Evolutionary conservation across 2,329 filamentous ascomycete genomes (phyloP), one percentile per base, ranked within the genome.

Genomic region (Diaporthe sp.): DNA sequence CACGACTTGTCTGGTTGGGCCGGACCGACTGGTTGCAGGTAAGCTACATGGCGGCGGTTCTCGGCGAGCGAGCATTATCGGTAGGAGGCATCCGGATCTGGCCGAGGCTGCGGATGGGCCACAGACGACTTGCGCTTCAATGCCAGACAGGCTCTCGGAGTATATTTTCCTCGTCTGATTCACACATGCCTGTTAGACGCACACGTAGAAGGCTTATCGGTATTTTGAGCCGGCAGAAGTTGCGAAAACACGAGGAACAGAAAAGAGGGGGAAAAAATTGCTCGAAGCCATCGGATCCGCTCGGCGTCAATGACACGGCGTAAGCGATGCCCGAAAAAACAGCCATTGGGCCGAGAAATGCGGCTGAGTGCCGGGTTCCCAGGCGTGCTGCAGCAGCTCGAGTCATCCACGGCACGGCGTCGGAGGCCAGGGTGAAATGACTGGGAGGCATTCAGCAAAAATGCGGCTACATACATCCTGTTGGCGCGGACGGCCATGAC

Each of bases 401-500:
- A 66, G 63, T 66, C 63, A 66, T 66, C 44, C 42, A 66, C 17
- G 42, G 42, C 61, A 32, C 61, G 27, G 63, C 63, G 44, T 66
- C 30, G 63, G 32, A 15, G 44, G 63, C 63, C 63, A 32, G 37
- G 44, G 63, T 51, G 63, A 30, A 66, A 27, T 51, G 63, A 51
- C 44, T 51, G 63, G 44, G 44, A 51, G 15, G 30, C 22, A 51
- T 17, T 51, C 37, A 7, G 63, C 63, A 39, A 44, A 35, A 19
- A 37, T n/a, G 63, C 63, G 63, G 63, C 63, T 66, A 66, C 63
- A 51, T 51, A 66, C 63, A 51, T 66, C 44, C 44, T 66, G 63
- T 22, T 66, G 63, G 63, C 44, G 44, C 30, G 44, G 44, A 39
- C 30, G 63, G 63, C 15, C 63, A 66, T 51, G 63, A 66, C 63